These are phyloP conservation scores for Diddensiella transvaalensis DNA, from an alignment of 805 yeast genomes.

Conservation along the genomic window DNA sequence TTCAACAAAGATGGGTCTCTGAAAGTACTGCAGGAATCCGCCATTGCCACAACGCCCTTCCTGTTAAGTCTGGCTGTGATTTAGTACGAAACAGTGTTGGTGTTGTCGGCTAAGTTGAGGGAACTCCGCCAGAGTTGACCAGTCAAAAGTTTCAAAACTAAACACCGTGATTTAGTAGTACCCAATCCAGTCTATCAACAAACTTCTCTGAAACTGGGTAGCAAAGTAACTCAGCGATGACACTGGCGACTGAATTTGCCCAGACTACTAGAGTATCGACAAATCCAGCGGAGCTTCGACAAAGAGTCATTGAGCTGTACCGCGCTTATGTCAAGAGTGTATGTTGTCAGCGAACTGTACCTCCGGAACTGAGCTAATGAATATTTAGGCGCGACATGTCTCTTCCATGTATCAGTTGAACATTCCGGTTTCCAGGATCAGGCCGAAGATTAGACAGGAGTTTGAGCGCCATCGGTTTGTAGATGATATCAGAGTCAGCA, in stretches of 20 bases:
- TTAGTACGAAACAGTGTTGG: neutral
- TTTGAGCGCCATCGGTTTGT: constrained; percentile 82
- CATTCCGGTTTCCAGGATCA: constrained; percentile 71
- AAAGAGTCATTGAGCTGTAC: constrained; percentile 65
- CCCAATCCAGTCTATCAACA: too few relatives aligned
- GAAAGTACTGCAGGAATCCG: constrained; percentile 8
- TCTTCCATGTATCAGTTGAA: constrained; percentile 43
- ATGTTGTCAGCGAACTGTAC: constrained; percentile 8
- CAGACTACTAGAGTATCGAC: constrained; percentile 69
- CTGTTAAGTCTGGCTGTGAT: neutral
- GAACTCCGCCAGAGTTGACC: neutral
- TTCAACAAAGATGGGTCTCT: constrained; percentile 47
- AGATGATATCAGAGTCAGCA: constrained; percentile 58
- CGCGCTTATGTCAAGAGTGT: constrained; percentile 59
- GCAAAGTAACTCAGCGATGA: too few relatives aligned
- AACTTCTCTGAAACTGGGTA: too few relatives aligned
- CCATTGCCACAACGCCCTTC: neutral
- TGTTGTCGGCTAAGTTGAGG: neutral
- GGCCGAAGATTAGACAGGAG: constrained; percentile 84
- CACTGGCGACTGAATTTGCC: constrained; percentile 79
- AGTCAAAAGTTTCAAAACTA: neutral
- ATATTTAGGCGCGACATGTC: constrained; percentile 30
- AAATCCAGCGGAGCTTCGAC: constrained; percentile 56
- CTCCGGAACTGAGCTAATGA: neutral
- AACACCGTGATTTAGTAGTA: neutral